phyloP scores from a whole-genome alignment of 2,329 filamentous ascomycete genomes.

The Aspergillus ochraceus region DNA sequence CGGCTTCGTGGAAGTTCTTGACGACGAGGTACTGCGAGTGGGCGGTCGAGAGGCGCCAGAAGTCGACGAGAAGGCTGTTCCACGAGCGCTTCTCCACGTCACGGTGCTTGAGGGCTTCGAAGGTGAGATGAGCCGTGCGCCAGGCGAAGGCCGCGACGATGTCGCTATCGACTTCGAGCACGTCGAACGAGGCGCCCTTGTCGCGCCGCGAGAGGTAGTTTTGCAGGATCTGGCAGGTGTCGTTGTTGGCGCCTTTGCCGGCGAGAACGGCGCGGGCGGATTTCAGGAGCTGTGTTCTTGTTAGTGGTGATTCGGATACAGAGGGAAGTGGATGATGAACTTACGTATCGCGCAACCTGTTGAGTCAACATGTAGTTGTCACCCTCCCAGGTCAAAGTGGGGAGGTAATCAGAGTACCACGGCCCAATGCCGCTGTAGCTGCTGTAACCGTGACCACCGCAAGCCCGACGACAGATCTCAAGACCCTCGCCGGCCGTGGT shows the following conservation, averaged over 20 bases:
- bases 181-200: constrained; percentile 71
- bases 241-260: constrained; percentile 64
- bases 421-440: constrained; percentile 73
- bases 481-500: constrained; percentile 72
- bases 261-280: constrained; percentile 69
- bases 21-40: constrained; percentile 77
- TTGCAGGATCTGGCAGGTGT: constrained; percentile 66
- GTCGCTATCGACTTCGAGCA: constrained; percentile 69
- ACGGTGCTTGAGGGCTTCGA: constrained; percentile 71
- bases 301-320: background rate
- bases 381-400: constrained; percentile 71
- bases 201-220: constrained; percentile 66
- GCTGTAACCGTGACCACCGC: constrained; percentile 75
- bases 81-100: constrained; percentile 74
- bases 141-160: constrained; percentile 74
- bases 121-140: constrained; percentile 72
- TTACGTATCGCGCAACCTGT: constrained; percentile 70
- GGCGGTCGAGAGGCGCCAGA: constrained; percentile 73
- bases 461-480: constrained; percentile 72
- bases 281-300: constrained; percentile 61
- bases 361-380: constrained; percentile 84
- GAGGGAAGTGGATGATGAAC: constrained; percentile 17
- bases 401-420: constrained; percentile 74
- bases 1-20: constrained; percentile 73
- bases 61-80: constrained; percentile 76